Base-by-base conservation (phyloP, 306 rosid species). In the Lathyrus aphaca region DNA sequence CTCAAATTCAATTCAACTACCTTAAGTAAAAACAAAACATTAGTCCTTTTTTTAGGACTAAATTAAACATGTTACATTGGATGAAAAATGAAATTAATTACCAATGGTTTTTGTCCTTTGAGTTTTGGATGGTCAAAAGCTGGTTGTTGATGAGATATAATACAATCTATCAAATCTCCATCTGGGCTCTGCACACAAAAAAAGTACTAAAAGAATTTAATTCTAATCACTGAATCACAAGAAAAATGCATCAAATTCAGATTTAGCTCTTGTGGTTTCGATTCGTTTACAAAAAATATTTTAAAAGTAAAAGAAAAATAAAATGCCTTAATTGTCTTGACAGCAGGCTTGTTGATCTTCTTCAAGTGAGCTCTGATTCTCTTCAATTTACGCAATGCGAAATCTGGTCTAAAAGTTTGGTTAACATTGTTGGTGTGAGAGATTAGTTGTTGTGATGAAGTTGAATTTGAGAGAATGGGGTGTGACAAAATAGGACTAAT, bases 111-210 rank as follows among this genome's bases (percentile, higher is more conserved):
- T 62, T 84, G 81, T 42, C 96, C 95, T 86, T 59, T 83, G 6
- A 91, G 95, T 25, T 72, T 16, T 44, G 87, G 95, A 77, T 89
- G 97, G 70, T 95, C 96, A 84, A 95, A 95, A 71, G 99, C 96
- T 63, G 92, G 97, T 51, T 95, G 99, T 19, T 86, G 91, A 84
- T 91, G 89, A 77, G 95, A 75, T 17, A 74, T 54, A 69, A 95
- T 90, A 69, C 99, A 95, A 44, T 95, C 99, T 27, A 95, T 95
- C 59, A 89, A 68, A 86, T 95, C 99, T 14, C 99, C 99, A 82
- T 95, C 99, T 43, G 95, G 88, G 72, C 99, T 91, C 99, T 95
- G 88, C 59, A 86, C 30, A 43, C 29, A 30, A 30, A 81, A 74
- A 63, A 2, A 65, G 57, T 50, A 23, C 25, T 23, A 64, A 76